Conservation (phyloP, 1,284 basidiomycete genomes). For the Dichomitus squalens region DNA sequence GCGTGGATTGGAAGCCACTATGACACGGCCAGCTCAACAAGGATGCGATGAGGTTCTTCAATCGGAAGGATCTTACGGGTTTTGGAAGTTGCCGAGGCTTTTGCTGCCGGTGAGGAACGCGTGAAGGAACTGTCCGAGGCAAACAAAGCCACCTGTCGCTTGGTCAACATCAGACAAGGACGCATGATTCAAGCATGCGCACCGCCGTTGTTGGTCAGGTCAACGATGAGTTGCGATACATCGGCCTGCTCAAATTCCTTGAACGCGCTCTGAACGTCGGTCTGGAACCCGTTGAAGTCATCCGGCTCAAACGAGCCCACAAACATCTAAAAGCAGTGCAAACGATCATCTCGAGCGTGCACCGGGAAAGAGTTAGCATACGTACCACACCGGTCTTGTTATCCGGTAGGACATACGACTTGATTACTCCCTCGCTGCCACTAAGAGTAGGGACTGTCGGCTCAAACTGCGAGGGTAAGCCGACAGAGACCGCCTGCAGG, state of each 20-base stretch:
- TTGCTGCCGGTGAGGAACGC: constrained; percentile 54
- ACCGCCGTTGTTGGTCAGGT: constrained; percentile 66
- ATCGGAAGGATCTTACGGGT: constrained; percentile 44
- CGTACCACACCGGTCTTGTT: constrained; percentile 60
- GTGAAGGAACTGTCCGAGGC: constrained; percentile 62
- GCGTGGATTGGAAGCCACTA: constrained; percentile 57
- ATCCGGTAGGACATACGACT: constrained; percentile 59
- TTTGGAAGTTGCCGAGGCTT: constrained; percentile 38
- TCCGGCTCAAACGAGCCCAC: constrained; percentile 59
- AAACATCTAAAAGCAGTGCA: constrained; percentile 48
- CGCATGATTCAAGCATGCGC: neutral
- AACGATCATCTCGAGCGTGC: neutral
- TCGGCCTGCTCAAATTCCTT: constrained; percentile 48
- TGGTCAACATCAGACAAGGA: neutral
- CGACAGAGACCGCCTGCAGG: constrained; percentile 41
- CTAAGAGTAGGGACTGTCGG: constrained; percentile 49
- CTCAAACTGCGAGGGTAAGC: constrained; percentile 50
- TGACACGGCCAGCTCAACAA: neutral
- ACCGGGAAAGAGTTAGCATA: neutral
- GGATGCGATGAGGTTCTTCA: too few relatives aligned
- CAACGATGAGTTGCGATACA: constrained; percentile 56
- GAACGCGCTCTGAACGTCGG: constrained; percentile 51
- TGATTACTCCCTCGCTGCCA: constrained; percentile 57
- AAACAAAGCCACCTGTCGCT: constrained; percentile 56
- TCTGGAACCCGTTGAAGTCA: constrained; percentile 54